Base-by-base conservation (phyloP, 2,329 filamentous ascomycete genomes). In the Trichoderma breve region DNA sequence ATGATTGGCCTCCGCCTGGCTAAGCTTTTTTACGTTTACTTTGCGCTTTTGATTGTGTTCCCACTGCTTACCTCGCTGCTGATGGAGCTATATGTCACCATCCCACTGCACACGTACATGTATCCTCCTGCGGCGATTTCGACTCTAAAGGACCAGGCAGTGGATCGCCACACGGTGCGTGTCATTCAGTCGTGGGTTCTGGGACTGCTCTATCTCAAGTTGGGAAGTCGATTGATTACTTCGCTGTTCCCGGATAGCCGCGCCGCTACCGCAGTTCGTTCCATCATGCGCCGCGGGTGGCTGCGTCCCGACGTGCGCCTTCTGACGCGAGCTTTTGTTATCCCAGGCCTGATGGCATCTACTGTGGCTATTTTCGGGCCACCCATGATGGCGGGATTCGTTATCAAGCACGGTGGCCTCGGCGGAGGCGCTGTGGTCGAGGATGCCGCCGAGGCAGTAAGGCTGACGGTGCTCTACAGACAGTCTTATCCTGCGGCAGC, bases 121-220 rank as follows among this genome's bases (percentile, higher is more conserved):
- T 86, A 88, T 74, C 76, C 81, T 26, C 77, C 80, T 5, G 78
- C 77, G 9, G 77, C 74, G 58, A 79, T 73, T 53, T 80, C 71
- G 62, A 78, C 73, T 47, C 71, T 76, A 60, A 74, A 76, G 26
- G 75, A 71, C 4, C 72, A 76, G 6, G 75, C 77, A 64, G 76
- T 75, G 7, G 79, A 80, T 15, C 79, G 80, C 4, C 93, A 97
- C 78, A 93, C 91, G 8, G 89, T 98, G 55, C 92, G 97, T 74
- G 87, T 98, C 73, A 91, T 98, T 55, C 95, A 98, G 79, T 91
- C 95, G 72, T 99, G 95, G 94, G 97, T 95, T 0, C 85, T 99
- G 1, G 96, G 96, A 5, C 88, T 99, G 26, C 86, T 99, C 3
- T 98, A 97, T 80, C 87, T 97, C 34, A 95, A 97, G 74, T 89